Conservation (phyloP, 2,329 filamentous ascomycete species). For the Chaetomium globosum region DNA sequence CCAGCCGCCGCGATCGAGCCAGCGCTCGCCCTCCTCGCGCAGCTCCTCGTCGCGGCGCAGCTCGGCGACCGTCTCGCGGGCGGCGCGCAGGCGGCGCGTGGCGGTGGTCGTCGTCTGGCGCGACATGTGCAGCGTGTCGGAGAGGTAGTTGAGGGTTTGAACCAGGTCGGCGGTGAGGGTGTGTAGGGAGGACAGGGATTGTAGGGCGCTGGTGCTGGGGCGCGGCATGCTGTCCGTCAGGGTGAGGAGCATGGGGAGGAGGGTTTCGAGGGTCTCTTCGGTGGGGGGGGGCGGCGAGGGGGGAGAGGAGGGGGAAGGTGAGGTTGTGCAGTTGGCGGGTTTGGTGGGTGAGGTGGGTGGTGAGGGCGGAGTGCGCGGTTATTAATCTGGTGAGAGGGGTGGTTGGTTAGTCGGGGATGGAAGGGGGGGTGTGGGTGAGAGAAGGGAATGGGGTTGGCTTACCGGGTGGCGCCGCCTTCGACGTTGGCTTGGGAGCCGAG, state of each 20-base stretch:
- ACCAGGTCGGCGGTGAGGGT: conserved; percentile 72
- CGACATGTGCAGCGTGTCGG: conserved; percentile 92
- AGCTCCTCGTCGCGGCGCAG: conserved; percentile 81
- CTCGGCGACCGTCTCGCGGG: conserved; percentile 82
- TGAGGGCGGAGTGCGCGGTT: conserved; percentile 73
- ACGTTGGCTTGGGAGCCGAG: conserved; percentile 73
- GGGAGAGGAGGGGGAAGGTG: conserved; percentile 70
- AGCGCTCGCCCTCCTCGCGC: conserved; percentile 78
- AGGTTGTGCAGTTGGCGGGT: conserved; percentile 74
- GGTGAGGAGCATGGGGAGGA: conserved; percentile 68
- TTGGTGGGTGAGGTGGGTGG: conserved; percentile 74
- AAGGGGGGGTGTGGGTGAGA: conserved; percentile 2
- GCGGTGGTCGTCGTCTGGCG: conserved; percentile 84
- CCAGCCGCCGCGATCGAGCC: conserved; percentile 83
- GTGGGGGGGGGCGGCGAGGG: conserved; percentile 64
- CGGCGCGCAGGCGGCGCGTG: conserved; percentile 74
- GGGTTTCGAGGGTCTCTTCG: conserved; percentile 65
- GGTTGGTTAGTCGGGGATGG: conserved; percentile 10
- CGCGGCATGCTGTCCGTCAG: conserved; percentile 69
- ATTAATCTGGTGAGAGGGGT: conserved; percentile 60
- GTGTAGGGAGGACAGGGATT: conserved; percentile 69
- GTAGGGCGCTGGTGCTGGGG: conserved; percentile 62
- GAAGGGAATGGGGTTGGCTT: conserved; percentile 27
- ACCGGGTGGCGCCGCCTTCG: conserved; percentile 73
- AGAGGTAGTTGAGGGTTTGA: conserved; percentile 79